Evolutionary conservation across 352 stramenopile species (phyloP).

Genomic region (Globisporangium polare): DNA sequence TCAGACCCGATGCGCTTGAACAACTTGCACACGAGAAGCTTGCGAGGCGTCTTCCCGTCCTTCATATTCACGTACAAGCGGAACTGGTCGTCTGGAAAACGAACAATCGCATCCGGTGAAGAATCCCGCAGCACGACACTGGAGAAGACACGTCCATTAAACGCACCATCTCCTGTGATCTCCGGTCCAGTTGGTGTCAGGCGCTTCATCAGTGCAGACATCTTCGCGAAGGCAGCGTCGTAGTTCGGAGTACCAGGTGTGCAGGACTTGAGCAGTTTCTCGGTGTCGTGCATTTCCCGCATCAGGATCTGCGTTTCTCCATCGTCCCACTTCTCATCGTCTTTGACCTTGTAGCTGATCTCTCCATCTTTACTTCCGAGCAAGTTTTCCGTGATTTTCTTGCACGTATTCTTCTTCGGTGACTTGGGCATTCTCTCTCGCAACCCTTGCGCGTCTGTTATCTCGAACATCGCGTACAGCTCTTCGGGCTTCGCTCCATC

Average conservation of each 20-base stretch:
- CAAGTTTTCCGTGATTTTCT: slow-evolving; percentile 14
- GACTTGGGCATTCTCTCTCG: slow-evolving; percentile 10
- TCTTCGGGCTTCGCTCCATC: slow-evolving; percentile 26
- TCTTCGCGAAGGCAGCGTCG: slow-evolving; percentile 14
- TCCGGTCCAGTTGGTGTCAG: slow-evolving; percentile 12
- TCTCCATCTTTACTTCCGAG: slow-evolving; percentile 23
- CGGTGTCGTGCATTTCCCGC: slow-evolving; percentile 21
- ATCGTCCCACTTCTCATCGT: slow-evolving; percentile 39
- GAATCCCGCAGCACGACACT: slow-evolving; percentile 29
- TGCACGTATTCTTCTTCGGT: slow-evolving; percentile 6
- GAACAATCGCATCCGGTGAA: slow-evolving; percentile 40
- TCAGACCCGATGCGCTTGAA: slow-evolving; percentile 47
- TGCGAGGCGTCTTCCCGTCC: neutral
- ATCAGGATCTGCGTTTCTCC: slow-evolving; percentile 29
- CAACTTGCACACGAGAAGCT: slow-evolving; percentile 43
- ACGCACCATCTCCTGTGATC: neutral
- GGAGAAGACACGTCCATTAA: slow-evolving; percentile 38
- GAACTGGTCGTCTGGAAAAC: slow-evolving; percentile 43
- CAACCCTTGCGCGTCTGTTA: slow-evolving; percentile 25
- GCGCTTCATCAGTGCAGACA: slow-evolving; percentile 20
- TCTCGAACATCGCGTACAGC: slow-evolving; percentile 43
- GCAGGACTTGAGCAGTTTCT: slow-evolving; percentile 22
- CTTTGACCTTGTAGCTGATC: slow-evolving; percentile 20
- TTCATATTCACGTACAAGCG: slow-evolving; percentile 34
- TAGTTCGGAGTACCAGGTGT: slow-evolving; percentile 20